Base-by-base conservation (phyloP, 345 rosid genomes). In the Sonneratia alba region DNA sequence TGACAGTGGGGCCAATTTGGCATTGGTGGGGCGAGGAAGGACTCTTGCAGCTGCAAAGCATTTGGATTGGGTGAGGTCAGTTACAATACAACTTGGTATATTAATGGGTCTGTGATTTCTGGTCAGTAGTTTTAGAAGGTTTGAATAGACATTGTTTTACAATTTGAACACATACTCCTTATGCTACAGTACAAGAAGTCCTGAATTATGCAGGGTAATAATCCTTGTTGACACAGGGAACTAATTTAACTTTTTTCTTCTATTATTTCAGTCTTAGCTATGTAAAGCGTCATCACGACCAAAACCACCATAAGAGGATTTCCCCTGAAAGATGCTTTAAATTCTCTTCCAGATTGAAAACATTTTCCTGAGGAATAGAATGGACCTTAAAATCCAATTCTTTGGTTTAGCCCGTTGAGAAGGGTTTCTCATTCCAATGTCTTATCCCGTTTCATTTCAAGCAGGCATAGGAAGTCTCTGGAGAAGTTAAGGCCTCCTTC, bases 31-130 rank as follows among this genome's bases (percentile, higher is more conserved):
- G 16, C 75, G 10, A 71, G 93, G 96, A 66, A 83, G 45, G 45
- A 42, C 45, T 42, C 45, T 42, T 42, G 45, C 45, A 42, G 78
- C 79, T 57, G 97, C 97, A 55, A 94, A 92, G 78, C 87, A 92
- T 77, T 91, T 95, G 0, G 88, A 85, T 75, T 90, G 99, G 99
- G 90, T 89, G 61, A 88, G 97, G 97, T 94, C 68, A 22, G 70
- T 68, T n/a, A 5, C 7, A 19, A 4, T 22, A 5, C 70, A 40
- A 27, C 55, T 68, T 37, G 45, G 22, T 68, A n/a, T 45, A 7
- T 67, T 18, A 6, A 19, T 67, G 36, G 16, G 43, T 43, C 32
- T n/a, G 6, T 36, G 43, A 66, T 16, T 7, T 13, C 18, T 40
- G 2, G 49, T 19, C 16, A 11, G 34, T 7, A 42, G 45, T 57